Conservation (phyloP, 805 yeast species). For the Lachancea kluyveri region DNA sequence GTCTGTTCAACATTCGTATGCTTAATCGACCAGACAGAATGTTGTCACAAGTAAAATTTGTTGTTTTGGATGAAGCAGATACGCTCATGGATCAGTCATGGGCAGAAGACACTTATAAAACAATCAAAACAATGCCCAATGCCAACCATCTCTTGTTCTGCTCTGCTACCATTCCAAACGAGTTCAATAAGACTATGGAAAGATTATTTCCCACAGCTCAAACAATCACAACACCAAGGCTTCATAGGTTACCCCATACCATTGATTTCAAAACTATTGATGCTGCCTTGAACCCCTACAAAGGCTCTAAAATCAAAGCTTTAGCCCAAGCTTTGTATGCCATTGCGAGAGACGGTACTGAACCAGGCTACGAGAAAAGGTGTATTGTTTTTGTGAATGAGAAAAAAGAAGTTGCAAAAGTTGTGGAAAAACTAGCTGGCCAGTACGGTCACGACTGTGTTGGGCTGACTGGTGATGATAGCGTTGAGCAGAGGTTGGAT, state of each 20-base stretch:
- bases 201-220: constrained; percentile 58
- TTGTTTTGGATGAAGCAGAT: constrained; percentile 92
- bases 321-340: constrained; percentile 85
- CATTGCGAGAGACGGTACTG: constrained; percentile 77
- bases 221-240: constrained; percentile 68
- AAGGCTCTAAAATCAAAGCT: constrained; percentile 78
- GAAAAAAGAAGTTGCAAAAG: constrained; percentile 52
- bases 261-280: constrained; percentile 71
- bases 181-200: constrained; percentile 57
- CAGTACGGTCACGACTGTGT: constrained; percentile 52
- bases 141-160: constrained; percentile 66
- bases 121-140: constrained; percentile 45
- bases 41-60: constrained; percentile 44
- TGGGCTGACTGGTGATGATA: constrained; percentile 62
- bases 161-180: constrained; percentile 85
- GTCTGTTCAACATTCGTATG: constrained; percentile 32
- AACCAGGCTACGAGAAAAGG: constrained; percentile 67
- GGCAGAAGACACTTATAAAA: constrained; percentile 54
- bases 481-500: constrained; percentile 50
- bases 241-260: constrained; percentile 78
- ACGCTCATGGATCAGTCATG: constrained; percentile 81
- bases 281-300: constrained; percentile 71
- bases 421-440: constrained; percentile 47
- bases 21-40: constrained; percentile 35
- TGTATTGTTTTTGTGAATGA: constrained; percentile 81